phyloP scores from a whole-genome alignment of 257 asterid genomes.

The Perilla frutescens region DNA sequence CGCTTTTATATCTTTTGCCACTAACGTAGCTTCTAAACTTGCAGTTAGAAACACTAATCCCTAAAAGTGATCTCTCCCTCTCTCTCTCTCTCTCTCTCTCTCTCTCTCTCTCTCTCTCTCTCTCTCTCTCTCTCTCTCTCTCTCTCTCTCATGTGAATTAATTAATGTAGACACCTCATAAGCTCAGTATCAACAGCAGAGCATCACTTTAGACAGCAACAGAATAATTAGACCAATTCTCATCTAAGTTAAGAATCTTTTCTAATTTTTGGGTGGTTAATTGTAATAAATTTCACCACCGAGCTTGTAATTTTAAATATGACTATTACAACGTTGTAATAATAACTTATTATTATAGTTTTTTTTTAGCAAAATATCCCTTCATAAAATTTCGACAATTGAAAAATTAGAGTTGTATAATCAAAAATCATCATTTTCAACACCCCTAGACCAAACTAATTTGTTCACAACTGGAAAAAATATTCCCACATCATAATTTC shows the following conservation, averaged over 20 bases:
- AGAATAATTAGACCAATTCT: slow-evolving; percentile 36
- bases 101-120: slow-evolving; percentile 24
- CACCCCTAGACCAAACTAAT: too few species aligned
- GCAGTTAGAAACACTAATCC: slow-evolving; percentile 47
- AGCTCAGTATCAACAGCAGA: slow-evolving; percentile 28
- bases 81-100: slow-evolving; percentile 24
- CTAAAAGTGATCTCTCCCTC: slow-evolving; percentile 41
- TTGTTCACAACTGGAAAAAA: too few species aligned
- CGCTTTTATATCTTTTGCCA: slow-evolving; percentile 40
- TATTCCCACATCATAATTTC: too few species aligned
- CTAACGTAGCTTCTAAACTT: slow-evolving; percentile 57
- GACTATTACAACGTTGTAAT: too few species aligned
- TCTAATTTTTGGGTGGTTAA: background rate
- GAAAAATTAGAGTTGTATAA: too few species aligned
- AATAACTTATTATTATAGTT: too few species aligned
- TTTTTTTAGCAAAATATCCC: too few species aligned
- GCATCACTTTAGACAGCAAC: slow-evolving; percentile 39
- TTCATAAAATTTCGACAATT: too few species aligned
- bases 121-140: slow-evolving; percentile 29
- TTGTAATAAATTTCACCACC: too few species aligned
- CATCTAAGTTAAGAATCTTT: slow-evolving; percentile 40
- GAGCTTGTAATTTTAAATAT: too few species aligned
- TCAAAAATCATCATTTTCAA: too few species aligned
- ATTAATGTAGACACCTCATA: slow-evolving; percentile 37
- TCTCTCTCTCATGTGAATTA: slow-evolving; percentile 20